Conservation (phyloP, 148 eudicot species). For the Camellia sinensis region DNA sequence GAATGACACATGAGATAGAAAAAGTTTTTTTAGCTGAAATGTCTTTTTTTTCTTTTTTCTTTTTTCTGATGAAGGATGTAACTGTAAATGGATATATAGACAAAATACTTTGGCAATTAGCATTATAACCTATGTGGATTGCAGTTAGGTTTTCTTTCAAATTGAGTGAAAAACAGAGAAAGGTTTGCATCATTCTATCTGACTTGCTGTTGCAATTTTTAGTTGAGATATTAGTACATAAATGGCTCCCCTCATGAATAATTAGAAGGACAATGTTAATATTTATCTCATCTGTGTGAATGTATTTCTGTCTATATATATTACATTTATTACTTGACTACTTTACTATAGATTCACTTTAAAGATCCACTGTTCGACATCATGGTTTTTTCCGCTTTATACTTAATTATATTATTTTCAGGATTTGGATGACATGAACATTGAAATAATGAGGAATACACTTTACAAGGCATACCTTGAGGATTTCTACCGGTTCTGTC, state of each 20-base stretch:
- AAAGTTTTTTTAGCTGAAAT: background rate
- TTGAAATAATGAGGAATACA: conserved; percentile 98
- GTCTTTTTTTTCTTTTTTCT: background rate
- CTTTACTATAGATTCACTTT: background rate
- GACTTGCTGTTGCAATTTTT: background rate
- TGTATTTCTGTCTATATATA: too few relatives aligned
- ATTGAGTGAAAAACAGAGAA: background rate
- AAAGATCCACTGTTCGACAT: background rate
- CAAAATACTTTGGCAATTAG: background rate
- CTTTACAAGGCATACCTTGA: conserved; percentile 98
- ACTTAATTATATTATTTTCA: conserved; percentile 20
- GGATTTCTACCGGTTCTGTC: conserved; percentile 91
- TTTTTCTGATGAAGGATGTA: background rate
- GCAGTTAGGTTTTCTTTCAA: background rate
- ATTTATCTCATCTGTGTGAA: background rate
- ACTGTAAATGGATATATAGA: background rate
- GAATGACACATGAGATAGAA: background rate
- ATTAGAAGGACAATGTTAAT: background rate
- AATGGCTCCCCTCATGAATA: background rate
- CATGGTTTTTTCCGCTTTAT: conserved; percentile 7
- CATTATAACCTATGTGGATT: too few relatives aligned
- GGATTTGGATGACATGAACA: conserved; percentile 99
- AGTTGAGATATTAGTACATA: background rate
- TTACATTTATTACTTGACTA: background rate
- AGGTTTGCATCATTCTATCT: background rate